Evolutionary conservation across 2,329 filamentous ascomycete species (phyloP).

Genomic region (Colletotrichum spinosum): DNA sequence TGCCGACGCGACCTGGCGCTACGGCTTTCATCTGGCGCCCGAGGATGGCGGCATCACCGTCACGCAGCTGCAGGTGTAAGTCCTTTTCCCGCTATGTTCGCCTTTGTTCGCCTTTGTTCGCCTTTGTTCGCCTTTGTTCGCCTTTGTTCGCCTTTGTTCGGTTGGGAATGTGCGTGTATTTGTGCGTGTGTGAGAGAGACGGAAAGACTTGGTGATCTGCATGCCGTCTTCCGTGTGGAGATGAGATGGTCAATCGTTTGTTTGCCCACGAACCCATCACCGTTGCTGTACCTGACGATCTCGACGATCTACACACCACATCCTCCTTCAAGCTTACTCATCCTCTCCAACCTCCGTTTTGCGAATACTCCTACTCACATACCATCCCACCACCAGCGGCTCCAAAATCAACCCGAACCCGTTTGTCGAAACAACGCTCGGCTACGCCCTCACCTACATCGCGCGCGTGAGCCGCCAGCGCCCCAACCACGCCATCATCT

Average conservation of each 20-base stretch:
- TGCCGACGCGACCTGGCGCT: constrained; percentile 86
- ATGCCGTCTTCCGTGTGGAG: too few species aligned
- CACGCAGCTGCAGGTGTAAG: constrained; percentile 82
- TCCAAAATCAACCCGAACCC: constrained; percentile 66
- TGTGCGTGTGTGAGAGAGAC: neutral
- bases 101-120: constrained; percentile 4
- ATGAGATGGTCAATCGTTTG: too few species aligned
- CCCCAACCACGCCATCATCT: constrained; percentile 65
- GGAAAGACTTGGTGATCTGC: neutral
- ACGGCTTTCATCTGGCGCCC: constrained; percentile 78
- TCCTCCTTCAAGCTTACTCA: neutral
- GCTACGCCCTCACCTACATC: constrained; percentile 89
- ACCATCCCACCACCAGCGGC: constrained; percentile 11
- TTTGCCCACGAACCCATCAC: too few species aligned
- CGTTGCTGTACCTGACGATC: too few species aligned
- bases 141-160: constrained; percentile 4
- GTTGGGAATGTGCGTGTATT: too few species aligned
- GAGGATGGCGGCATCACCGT: constrained; percentile 83
- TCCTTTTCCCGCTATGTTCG: constrained; percentile 43
- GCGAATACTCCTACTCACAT: constrained; percentile 4
- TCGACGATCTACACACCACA: neutral
- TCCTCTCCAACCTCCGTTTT: neutral
- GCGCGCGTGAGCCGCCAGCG: constrained; percentile 53
- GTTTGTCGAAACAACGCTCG: constrained; percentile 92
- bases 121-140: constrained; percentile 15